phyloP scores from a whole-genome alignment of 257 asterid genomes.

The Parsonsia alboflavescens region DNA sequence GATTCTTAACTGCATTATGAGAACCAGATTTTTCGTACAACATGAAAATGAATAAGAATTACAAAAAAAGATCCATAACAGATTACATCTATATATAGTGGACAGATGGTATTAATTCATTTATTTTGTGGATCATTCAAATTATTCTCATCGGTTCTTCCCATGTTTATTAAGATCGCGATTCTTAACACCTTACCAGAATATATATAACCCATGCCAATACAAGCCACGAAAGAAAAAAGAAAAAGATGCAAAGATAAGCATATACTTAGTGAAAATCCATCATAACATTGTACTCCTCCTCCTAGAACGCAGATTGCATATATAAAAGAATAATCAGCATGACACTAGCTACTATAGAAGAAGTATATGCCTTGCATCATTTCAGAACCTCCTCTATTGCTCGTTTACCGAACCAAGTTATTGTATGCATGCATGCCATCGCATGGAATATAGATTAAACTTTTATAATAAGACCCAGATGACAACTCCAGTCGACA shows the following conservation, averaged over 20 bases:
- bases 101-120: slow-evolving; percentile 8
- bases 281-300: background rate
- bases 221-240: background rate
- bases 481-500: too few relatives aligned
- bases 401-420: too few relatives aligned
- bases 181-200: slow-evolving; percentile 13
- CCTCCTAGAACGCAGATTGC: background rate
- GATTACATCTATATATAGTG: background rate
- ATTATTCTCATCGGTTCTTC: slow-evolving; percentile 6
- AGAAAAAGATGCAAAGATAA: slow-evolving; percentile 11
- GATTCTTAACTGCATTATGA: slow-evolving; percentile 18
- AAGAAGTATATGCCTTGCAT: slow-evolving; percentile 13
- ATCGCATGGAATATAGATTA: too few relatives aligned
- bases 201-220: slow-evolving; percentile 11
- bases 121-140: slow-evolving; percentile 7
- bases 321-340: background rate
- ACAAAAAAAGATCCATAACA: background rate
- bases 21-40: slow-evolving; percentile 10
- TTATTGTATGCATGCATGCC: too few relatives aligned
- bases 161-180: background rate
- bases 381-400: background rate
- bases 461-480: too few relatives aligned
- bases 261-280: slow-evolving; percentile 10
- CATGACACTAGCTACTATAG: background rate
- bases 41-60: slow-evolving; percentile 1